These are phyloP conservation scores for Gracilaria caudata DNA, from an alignment of 23 red algal species.

Conservation along the genomic window DNA sequence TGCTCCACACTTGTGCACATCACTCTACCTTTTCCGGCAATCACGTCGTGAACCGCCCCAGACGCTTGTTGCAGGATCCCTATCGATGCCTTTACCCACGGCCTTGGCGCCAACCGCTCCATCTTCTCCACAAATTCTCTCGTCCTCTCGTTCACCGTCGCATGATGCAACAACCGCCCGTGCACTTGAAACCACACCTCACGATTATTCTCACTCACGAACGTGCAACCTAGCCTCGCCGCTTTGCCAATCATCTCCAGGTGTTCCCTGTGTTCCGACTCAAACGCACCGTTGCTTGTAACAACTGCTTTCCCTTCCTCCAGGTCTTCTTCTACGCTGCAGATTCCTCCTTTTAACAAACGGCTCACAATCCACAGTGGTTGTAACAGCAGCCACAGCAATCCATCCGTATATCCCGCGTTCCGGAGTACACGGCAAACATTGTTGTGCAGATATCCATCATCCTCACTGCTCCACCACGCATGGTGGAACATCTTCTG, in stretches of 20 bases:
- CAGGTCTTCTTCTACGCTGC: background rate
- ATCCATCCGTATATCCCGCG: no score
- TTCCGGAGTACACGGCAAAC: background rate
- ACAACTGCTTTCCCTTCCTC: background rate
- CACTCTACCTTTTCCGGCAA: background rate
- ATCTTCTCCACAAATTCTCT: conserved; percentile 17
- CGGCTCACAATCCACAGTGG: no score
- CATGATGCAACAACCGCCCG: no score
- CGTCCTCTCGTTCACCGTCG: no score
- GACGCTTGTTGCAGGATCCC: conserved; percentile 15
- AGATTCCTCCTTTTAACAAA: no score
- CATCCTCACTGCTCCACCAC: background rate
- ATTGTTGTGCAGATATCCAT: background rate
- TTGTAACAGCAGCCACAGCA: no score
- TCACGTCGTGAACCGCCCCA: background rate
- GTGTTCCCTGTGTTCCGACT: background rate
- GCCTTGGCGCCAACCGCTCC: background rate
- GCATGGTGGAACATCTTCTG: no score
- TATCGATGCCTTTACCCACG: conserved; percentile 22
- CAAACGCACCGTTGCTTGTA: background rate
- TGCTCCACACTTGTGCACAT: background rate
- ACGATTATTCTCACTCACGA: no score
- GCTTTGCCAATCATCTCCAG: no score
- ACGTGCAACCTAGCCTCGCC: no score
- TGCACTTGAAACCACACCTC: no score